Evolutionary conservation across 768 basidiomycete species (phyloP).

Genomic region (Chalciporus piperatus): DNA sequence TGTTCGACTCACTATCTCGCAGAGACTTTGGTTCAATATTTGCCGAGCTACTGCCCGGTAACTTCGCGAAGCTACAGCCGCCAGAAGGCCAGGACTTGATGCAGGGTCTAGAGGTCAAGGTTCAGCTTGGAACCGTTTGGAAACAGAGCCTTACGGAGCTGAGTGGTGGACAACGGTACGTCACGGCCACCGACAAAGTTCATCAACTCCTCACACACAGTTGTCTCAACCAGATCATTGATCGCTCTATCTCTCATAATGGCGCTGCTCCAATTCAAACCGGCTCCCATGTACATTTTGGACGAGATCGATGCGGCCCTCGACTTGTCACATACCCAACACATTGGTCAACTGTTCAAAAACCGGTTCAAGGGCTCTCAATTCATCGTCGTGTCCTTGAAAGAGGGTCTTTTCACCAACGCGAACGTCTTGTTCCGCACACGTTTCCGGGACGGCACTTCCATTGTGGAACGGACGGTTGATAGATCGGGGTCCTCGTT

Average conservation of each 20-base stretch:
- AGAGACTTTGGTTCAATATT: constrained; percentile 98
- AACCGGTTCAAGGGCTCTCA: constrained; percentile 97
- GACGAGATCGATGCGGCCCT: constrained; percentile 99
- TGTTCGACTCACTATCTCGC: not conserved
- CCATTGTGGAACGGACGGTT: constrained; percentile 79
- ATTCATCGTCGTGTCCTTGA: constrained; percentile 96
- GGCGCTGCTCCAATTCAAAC: constrained; percentile 98
- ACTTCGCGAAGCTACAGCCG: constrained; percentile 92
- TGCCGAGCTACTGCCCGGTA: constrained; percentile 91
- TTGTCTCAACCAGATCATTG: constrained; percentile 63
- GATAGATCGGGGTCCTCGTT: constrained; percentile 55
- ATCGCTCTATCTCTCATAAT: constrained; percentile 98
- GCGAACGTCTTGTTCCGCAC: constrained; percentile 95
- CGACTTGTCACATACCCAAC: constrained; percentile 93
- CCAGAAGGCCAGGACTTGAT: constrained; percentile 93
- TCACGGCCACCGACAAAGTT: not conserved
- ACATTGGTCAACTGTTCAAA: constrained; percentile 97
- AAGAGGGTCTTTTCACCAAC: constrained; percentile 96
- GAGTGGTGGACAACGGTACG: constrained; percentile 93
- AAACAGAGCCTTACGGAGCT: constrained; percentile 96
- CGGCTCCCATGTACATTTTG: constrained; percentile 98
- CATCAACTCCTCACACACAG: not conserved
- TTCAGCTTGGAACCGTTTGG: constrained; percentile 92
- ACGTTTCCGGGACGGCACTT: constrained; percentile 91
- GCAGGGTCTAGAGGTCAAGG: constrained; percentile 96